Percentiles rank a stretch among this genome's conserved stretches.
Evolutionary conservation across 1,284 basidiomycete genomes (phyloP).

Genomic region (Inonotus obliquus): DNA sequence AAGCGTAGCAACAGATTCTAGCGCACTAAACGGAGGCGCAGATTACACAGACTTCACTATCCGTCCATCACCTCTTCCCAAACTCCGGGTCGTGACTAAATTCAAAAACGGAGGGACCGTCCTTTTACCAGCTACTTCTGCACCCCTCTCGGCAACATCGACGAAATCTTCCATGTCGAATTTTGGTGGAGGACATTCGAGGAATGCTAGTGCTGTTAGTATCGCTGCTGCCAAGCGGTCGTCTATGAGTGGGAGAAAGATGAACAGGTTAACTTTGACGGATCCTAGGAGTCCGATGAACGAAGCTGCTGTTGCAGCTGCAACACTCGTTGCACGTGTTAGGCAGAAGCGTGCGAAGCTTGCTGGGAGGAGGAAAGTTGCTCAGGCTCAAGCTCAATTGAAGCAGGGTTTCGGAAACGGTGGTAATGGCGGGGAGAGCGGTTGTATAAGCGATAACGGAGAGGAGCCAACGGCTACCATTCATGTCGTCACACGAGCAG

Average conservation of each 20-base stretch:
- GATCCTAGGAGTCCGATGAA: slow-evolving; percentile 15
- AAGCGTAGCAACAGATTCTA: not conserved
- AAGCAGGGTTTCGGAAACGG: not conserved
- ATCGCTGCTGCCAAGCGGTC: not conserved
- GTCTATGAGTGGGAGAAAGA: slow-evolving; percentile 9
- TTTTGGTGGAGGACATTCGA: not conserved
- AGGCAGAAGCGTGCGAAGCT: slow-evolving; percentile 14
- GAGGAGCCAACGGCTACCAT: not conserved
- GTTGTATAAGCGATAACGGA: not conserved
- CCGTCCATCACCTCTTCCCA: slow-evolving; percentile 5
- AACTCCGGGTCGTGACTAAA: slow-evolving; percentile 14
- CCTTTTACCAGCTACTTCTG: slow-evolving; percentile 8
- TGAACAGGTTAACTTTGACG: slow-evolving; percentile 16
- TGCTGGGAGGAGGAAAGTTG: not conserved
- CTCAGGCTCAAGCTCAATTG: not conserved
- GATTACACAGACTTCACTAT: slow-evolving; percentile 5
- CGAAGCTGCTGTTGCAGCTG: slow-evolving; percentile 14
- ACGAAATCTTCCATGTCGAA: slow-evolving; percentile 11
- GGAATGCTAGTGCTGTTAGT: not conserved
- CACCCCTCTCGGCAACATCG: slow-evolving; percentile 12
- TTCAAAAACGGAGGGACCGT: slow-evolving; percentile 13
- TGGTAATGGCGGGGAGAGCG: not conserved
- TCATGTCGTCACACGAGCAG: not conserved
- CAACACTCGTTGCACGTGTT: slow-evolving; percentile 14
- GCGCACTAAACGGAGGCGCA: not conserved